Evolutionary conservation across 805 yeast genomes (phyloP).

Genomic region (Maudiozyma turicensis): DNA sequence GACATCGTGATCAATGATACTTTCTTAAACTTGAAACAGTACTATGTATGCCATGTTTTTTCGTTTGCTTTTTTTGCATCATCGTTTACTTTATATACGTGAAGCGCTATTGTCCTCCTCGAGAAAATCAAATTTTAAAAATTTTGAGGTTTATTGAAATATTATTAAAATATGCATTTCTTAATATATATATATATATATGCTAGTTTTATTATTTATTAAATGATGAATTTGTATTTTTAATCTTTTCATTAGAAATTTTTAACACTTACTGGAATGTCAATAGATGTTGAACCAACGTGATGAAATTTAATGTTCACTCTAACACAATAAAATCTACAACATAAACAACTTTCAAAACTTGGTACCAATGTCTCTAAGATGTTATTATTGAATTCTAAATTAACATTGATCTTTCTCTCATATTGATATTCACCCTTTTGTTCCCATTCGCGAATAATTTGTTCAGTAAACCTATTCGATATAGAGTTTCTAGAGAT

Average conservation of each 20-base stretch:
- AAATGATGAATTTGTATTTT: neutral
- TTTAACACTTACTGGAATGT: slow-evolving; percentile 11
- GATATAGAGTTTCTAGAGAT: slow-evolving; percentile 10
- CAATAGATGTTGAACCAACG: slow-evolving; percentile 7
- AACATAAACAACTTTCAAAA: slow-evolving; percentile 53
- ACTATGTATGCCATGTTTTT: neutral
- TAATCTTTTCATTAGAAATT: slow-evolving; percentile 2
- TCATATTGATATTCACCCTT: slow-evolving; percentile 27
- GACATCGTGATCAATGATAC: neutral
- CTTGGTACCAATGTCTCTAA: slow-evolving; percentile 46
- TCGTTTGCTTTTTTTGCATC: neutral
- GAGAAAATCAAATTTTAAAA: too few species aligned
- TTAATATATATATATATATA: too few species aligned
- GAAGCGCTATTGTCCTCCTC: too few species aligned
- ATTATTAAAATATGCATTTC: too few species aligned
- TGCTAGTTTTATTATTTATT: neutral
- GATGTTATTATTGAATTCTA: slow-evolving; percentile 21
- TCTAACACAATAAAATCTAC: slow-evolving; percentile 47
- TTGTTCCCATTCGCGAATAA: slow-evolving; percentile 22
- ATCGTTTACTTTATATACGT: too few species aligned
- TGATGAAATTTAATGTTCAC: slow-evolving; percentile 32
- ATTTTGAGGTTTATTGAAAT: too few species aligned
- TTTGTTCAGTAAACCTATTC: slow-evolving; percentile 15
- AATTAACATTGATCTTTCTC: slow-evolving; percentile 20
- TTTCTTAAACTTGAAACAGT: too few species aligned